Evolutionary conservation across 805 yeast species (phyloP).

Genomic region (Candida lessepsii): DNA sequence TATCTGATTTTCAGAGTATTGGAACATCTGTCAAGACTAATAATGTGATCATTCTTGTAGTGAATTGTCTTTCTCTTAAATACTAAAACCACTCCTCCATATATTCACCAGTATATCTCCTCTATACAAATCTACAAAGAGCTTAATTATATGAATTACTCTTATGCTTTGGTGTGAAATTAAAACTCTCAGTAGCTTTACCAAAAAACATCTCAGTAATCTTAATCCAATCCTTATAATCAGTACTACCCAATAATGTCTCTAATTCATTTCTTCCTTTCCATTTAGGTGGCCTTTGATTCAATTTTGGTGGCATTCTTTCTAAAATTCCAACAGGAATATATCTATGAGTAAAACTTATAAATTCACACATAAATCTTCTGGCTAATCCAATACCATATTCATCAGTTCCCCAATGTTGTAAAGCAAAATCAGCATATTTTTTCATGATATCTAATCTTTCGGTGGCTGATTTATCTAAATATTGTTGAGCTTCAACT

Average conservation of each 20-base stretch:
- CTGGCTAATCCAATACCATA: constrained; percentile 88
- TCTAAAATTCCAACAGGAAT: constrained; percentile 93
- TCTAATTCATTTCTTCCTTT: constrained; percentile 90
- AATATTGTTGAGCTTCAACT: constrained; percentile 79
- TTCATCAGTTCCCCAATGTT: constrained; percentile 98
- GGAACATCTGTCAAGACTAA: too few species aligned
- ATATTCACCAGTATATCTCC: too few species aligned
- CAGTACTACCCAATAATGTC: constrained; percentile 79
- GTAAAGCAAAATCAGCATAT: constrained; percentile 78
- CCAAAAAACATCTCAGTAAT: constrained; percentile 94
- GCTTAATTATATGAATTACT: constrained; percentile 65
- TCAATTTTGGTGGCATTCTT: constrained; percentile 80
- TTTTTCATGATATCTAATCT: constrained; percentile 71
- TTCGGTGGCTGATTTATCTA: constrained; percentile 89
- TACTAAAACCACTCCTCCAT: too few species aligned
- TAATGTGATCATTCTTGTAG: too few species aligned
- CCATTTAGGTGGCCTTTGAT: constrained; percentile 94
- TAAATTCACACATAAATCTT: constrained; percentile 88
- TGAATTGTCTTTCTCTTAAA: too few species aligned
- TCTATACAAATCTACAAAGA: neutral
- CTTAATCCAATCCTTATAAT: constrained; percentile 93
- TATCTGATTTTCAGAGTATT: too few species aligned
- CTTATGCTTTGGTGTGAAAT: constrained; percentile 91
- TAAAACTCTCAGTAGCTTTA: constrained; percentile 70
- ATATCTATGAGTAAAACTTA: constrained; percentile 91